These are phyloP conservation scores for Amanita rimosa DNA, from an alignment of 768 basidiomycete genomes.

Conservation along the genomic window DNA sequence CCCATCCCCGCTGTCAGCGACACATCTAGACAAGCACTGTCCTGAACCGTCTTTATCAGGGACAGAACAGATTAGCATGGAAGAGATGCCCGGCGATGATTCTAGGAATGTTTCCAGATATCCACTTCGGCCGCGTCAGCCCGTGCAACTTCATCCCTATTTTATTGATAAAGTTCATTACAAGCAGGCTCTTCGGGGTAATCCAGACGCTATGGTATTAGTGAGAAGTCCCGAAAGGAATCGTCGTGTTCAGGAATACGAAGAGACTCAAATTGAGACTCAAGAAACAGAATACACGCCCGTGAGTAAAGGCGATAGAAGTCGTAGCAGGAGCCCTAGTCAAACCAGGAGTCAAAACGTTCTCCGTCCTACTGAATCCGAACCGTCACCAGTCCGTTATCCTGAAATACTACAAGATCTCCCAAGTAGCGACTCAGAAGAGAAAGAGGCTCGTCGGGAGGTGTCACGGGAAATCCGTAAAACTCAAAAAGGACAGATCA, in stretches of 20 bases:
- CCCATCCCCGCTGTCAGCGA: background rate
- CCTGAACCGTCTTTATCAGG: background rate
- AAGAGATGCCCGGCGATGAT: conserved; percentile 3
- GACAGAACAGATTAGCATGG: conserved; percentile 3
- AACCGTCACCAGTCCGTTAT: conserved; percentile 13
- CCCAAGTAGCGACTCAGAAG: conserved; percentile 32
- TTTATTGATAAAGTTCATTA: conserved; percentile 43
- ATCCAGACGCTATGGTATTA: conserved; percentile 63
- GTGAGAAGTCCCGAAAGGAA: conserved; percentile 23
- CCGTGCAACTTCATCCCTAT: conserved; percentile 53
- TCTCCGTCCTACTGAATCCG: background rate
- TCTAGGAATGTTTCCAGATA: conserved; percentile 26
- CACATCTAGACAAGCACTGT: background rate
- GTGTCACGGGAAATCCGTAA: conserved; percentile 22
- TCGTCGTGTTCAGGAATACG: conserved; percentile 18
- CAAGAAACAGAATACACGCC: conserved; percentile 6
- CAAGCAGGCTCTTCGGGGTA: conserved; percentile 33
- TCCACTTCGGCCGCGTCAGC: conserved; percentile 40
- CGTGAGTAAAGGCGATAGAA: conserved; percentile 10
- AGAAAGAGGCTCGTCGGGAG: conserved; percentile 17
- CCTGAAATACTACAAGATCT: conserved; percentile 25
- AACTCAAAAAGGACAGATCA: conserved; percentile 11
- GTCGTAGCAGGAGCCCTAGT: background rate
- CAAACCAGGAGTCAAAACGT: background rate
- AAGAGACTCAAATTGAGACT: conserved; percentile 17